Evolutionary conservation across 2,329 filamentous ascomycete genomes (phyloP), one percentile per base, ranked within the genome.

Genomic region (Niveomyces coronatus): DNA sequence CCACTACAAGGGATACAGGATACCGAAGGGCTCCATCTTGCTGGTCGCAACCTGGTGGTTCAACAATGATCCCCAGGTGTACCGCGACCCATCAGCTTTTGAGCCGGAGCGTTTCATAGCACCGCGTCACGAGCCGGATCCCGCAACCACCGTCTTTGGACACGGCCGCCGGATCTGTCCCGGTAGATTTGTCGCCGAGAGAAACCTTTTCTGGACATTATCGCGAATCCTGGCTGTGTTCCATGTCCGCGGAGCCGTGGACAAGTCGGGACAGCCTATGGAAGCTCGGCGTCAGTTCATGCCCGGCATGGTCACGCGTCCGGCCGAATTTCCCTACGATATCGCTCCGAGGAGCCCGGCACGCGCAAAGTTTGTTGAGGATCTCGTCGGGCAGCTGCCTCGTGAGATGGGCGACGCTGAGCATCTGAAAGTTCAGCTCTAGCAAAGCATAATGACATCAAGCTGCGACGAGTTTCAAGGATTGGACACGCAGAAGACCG

Each of bases 41-140:
- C 35, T 58, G 7, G 43, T 40, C 3, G 45, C 49, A 2, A 41
- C 50, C 6, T 57, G 52, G 51, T 53, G 47, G 15, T 47, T 60
- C n/a, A 70, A 79, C 16, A 81, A 85, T 55, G 81, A 86, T 49
- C 71, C 75, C 2, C 72, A 79, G 29, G 76, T 74, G 2, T 85
- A 86, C 53, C 64, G 71, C 0, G 35, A 57, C 10, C 59, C 59
- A 0, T 43, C 42, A 4, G 13, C 18, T 2, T 64, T 63, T 16
- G 45, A 58, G 16, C 60, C 58, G 1, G 53, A 55, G 2, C 49
- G 60, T 0, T 62, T 50, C 44, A 43, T 62, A 2, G 31, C 27
- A 15, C 46, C 49, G 2, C 40, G 49, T 7, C 50, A 53, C 0
- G 53, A 55, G 11, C 56, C 52, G 0, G 52, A 57, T 8, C 55